Evolutionary conservation across 2,329 filamentous ascomycete genomes (phyloP).

Genomic region (Cercospora nicotianae): DNA sequence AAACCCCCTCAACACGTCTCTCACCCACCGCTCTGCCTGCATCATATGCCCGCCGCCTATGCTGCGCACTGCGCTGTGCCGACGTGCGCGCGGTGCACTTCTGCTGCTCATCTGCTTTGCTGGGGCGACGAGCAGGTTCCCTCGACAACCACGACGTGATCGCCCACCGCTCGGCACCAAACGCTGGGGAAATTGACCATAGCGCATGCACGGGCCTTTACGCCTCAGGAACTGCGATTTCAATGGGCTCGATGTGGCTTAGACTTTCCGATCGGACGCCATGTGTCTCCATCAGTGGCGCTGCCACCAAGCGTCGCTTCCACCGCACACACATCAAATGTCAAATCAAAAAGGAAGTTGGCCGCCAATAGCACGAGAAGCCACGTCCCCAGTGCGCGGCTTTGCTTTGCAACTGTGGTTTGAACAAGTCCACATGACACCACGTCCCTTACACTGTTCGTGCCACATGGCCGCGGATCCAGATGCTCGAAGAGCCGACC

Average conservation of each 20-base stretch:
- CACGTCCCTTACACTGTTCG: neutral
- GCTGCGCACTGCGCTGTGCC: neutral
- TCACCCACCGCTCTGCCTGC: neutral
- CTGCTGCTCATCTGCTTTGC: constrained; percentile 2
- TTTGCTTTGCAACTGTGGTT: neutral
- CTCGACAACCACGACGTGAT: constrained; percentile 9
- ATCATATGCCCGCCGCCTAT: neutral
- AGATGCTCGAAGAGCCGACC: neutral
- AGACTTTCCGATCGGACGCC: neutral
- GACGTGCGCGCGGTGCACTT: neutral
- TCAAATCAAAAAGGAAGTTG: neutral
- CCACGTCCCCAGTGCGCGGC: neutral
- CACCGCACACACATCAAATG: neutral
- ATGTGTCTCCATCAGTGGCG: constrained; percentile 3
- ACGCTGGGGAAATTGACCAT: constrained; percentile 1
- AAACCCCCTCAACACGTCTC: neutral
- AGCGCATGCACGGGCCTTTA: neutral
- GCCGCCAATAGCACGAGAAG: neutral
- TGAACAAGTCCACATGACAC: neutral
- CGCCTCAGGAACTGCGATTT: neutral
- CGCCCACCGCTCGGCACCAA: neutral
- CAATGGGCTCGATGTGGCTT: neutral
- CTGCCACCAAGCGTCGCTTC: neutral
- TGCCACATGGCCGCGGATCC: neutral
- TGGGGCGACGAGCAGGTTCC: constrained; percentile 9